Percentiles rank a stretch among this genome's conserved stretches.
These are phyloP conservation scores for Gryganskiella cystojenkinii DNA, from an alignment of 192 early-diverging fungal species.

Conservation along the genomic window DNA sequence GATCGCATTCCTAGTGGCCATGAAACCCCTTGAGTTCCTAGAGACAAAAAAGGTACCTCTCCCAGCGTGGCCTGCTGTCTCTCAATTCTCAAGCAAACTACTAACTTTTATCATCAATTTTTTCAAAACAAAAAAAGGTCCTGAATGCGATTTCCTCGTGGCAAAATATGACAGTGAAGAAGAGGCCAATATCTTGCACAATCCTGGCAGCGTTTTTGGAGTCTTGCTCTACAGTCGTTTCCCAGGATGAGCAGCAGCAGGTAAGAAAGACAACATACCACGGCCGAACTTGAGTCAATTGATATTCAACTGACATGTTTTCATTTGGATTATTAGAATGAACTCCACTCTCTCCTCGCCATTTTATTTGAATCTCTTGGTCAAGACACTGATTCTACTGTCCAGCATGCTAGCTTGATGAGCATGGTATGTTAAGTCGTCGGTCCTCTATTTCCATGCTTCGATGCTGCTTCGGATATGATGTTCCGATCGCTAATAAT, in stretches of 20 bases:
- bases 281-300: too few relatives aligned
- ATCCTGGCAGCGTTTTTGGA: constrained; percentile 13
- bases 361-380: constrained; percentile 8
- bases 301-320: too few relatives aligned
- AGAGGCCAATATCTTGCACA: constrained; percentile 14
- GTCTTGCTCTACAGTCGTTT: constrained; percentile 13
- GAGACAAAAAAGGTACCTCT: neutral
- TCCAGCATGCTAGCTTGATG: constrained; percentile 15
- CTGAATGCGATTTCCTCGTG: constrained; percentile 20
- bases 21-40: neutral
- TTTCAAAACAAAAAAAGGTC: too few relatives aligned
- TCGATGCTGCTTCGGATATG: too few relatives aligned
- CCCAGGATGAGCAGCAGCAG: constrained; percentile 4
- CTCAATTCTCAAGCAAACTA: too few relatives aligned
- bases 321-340: too few relatives aligned
- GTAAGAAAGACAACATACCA: too few relatives aligned
- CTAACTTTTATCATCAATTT: too few relatives aligned
- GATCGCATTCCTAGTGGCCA: neutral
- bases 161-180: constrained; percentile 1
- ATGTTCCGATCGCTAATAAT: neutral
- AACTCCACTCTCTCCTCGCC: neutral
- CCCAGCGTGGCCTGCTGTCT: too few relatives aligned
- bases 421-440: constrained; percentile 15
- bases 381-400: constrained; percentile 8
- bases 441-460: neutral